Evolutionary conservation across 176 grass and related monocot genomes (phyloP).

Genomic region (Poa pratensis): DNA sequence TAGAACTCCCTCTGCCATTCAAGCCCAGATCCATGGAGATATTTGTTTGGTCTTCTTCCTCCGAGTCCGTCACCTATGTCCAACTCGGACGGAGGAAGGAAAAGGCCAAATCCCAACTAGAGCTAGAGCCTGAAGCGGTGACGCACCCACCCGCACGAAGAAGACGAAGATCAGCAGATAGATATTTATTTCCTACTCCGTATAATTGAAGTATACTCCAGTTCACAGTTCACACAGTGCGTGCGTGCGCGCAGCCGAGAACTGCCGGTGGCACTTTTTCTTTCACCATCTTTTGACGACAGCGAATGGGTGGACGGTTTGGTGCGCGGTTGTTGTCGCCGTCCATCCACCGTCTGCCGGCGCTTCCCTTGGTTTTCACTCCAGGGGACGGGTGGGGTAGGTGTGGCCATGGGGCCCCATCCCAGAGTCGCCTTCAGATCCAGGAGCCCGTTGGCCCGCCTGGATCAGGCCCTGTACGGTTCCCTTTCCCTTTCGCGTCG

Average conservation of each 20-base stretch:
- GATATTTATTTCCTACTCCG: not conserved
- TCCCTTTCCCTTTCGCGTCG: not conserved
- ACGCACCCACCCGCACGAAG: constrained; percentile 12
- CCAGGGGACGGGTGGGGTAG: too few species aligned
- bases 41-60: not conserved
- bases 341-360: too few species aligned
- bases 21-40: constrained; percentile 29
- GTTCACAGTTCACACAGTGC: not conserved
- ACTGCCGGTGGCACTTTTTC: too few species aligned
- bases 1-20: not conserved
- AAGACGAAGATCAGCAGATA: not conserved
- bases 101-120: not conserved
- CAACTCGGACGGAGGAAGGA: not conserved
- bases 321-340: too few species aligned
- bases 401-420: too few species aligned
- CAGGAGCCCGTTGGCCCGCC: not conserved
- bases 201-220: not conserved
- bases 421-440: not conserved
- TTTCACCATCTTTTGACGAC: too few species aligned
- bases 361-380: too few species aligned
- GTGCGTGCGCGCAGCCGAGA: not conserved
- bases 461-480: not conserved
- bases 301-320: too few species aligned
- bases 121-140: too few species aligned
- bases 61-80: not conserved